These are phyloP conservation scores for Aspergillus sp. DNA, from an alignment of 2,329 filamentous ascomycete species.

Conservation along the genomic window DNA sequence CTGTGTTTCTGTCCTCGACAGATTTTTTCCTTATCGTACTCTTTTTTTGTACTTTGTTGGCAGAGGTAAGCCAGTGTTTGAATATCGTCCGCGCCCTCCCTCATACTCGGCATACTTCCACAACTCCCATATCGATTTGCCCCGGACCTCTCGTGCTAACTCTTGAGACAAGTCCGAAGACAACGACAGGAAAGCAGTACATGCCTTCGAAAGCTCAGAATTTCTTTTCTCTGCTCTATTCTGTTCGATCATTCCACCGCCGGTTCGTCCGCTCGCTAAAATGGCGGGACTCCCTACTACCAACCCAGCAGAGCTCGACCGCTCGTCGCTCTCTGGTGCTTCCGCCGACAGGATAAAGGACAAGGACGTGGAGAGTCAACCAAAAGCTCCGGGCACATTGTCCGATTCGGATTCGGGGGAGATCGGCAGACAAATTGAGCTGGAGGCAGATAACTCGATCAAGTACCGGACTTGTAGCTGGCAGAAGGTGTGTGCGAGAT, in stretches of 20 bases:
- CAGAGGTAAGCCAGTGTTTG: background rate
- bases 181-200: slow-evolving; percentile 23
- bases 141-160: background rate
- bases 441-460: slow-evolving; percentile 76
- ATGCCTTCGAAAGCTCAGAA: slow-evolving; percentile 34
- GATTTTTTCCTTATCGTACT: slow-evolving; percentile 7
- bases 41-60: slow-evolving; percentile 8
- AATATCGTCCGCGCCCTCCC: background rate
- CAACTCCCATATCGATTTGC: background rate
- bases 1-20: background rate
- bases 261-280: slow-evolving; percentile 38
- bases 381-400: slow-evolving; percentile 21
- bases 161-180: background rate
- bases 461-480: slow-evolving; percentile 92
- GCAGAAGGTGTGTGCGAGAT: slow-evolving; percentile 66
- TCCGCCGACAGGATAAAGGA: slow-evolving; percentile 31
- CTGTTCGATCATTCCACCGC: slow-evolving; percentile 33
- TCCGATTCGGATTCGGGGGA: slow-evolving; percentile 45
- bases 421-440: slow-evolving; percentile 68
- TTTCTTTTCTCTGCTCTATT: slow-evolving; percentile 24
- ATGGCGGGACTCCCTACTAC: slow-evolving; percentile 36
- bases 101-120: background rate
- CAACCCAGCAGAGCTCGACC: slow-evolving; percentile 18
- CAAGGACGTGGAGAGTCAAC: slow-evolving; percentile 33
- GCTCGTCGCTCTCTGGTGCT: slow-evolving; percentile 24